phyloP scores from a whole-genome alignment of 2,329 filamentous ascomycete species.

The Penicillium sp. region DNA sequence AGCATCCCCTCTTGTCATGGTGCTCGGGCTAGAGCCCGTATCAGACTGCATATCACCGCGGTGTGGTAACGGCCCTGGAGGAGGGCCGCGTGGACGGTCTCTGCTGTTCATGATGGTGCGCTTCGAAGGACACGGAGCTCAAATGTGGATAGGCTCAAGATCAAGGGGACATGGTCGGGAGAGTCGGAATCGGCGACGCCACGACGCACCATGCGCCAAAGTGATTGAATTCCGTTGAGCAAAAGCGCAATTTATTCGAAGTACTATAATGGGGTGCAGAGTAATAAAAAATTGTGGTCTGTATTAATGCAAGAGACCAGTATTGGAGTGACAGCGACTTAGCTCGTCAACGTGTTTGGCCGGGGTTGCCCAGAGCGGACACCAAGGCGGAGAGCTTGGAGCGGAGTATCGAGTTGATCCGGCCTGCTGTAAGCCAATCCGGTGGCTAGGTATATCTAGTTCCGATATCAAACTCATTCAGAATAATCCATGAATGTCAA shows the following conservation, averaged over 20 bases:
- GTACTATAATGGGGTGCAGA: not conserved
- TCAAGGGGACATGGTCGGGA: constrained; percentile 37
- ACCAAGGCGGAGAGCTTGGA: constrained; percentile 31
- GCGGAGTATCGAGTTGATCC: constrained; percentile 25
- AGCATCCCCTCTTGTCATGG: constrained; percentile 64
- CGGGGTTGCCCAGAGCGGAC: constrained; percentile 17
- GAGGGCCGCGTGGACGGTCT: constrained; percentile 37
- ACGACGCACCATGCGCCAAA: constrained; percentile 11
- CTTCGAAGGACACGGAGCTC: constrained; percentile 23
- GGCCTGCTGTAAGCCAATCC: not conserved
- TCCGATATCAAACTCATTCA: too few relatives aligned
- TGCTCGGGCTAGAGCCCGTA: constrained; percentile 34
- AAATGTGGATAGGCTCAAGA: constrained; percentile 25
- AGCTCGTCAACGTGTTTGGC: constrained; percentile 20
- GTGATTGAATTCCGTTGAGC: constrained; percentile 4
- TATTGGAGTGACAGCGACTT: constrained; percentile 12
- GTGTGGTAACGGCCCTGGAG: constrained; percentile 29
- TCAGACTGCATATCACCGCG: constrained; percentile 34
- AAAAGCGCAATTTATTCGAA: not conserved
- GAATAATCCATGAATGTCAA: not conserved
- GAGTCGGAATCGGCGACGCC: constrained; percentile 16
- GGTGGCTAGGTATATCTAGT: too few relatives aligned
- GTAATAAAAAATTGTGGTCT: constrained; percentile 4
- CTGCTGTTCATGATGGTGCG: constrained; percentile 38
- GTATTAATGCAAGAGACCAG: constrained; percentile 15